Base-by-base conservation (phyloP, 768 basidiomycete genomes). In the Coprinellus aureogranulatus region DNA sequence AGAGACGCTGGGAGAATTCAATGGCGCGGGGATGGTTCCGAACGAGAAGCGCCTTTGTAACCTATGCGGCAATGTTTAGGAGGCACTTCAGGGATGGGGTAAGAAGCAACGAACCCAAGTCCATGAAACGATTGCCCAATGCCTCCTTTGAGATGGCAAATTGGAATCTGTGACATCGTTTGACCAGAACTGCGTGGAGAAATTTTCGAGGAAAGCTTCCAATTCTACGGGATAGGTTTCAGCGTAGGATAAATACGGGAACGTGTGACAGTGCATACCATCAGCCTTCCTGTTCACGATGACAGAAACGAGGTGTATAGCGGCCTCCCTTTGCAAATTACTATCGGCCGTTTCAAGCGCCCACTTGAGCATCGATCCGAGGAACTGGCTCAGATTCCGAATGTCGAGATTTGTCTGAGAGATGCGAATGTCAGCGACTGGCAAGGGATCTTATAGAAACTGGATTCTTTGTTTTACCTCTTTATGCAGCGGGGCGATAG, bases 241-340 rank as follows among this genome's bases (percentile, higher is more conserved):
- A 48, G 46, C 16, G 11, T 46, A 23, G 44, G 44, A 6, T 14
- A 46, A 11, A n/a, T 2, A 4, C 18, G 44, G 16, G 18, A 46
- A 9, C 37, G 10, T 9, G 18, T 9, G 37, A 39, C 37, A 14
- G 3, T 22, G 62, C 80, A 60, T 48, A 93, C 94, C 85, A 40
- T 85, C 79, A 10, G 77, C 75, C 37, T 85, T 82, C 69, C 94
- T 92, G 69, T 98, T 97, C 26, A 94, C 71, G n/a, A 90, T 72
- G 0, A 87, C 81, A 1, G 87, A 79, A 18, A 92, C 67, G 2
- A 85, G 64, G 39, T 86, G 80, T 64, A 82, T 76, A 2, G 79
- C 81, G 26, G 85, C 79, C 28, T 80, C 77, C 60, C 76, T 74
- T 66, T 90, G 88, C 0, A 80, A 61, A 44, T 75, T 70, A 50